Evolutionary conservation across 2,329 filamentous ascomycete genomes (phyloP), one percentile per base, ranked within the genome.

Genomic region (Hypoxylon sp.): DNA sequence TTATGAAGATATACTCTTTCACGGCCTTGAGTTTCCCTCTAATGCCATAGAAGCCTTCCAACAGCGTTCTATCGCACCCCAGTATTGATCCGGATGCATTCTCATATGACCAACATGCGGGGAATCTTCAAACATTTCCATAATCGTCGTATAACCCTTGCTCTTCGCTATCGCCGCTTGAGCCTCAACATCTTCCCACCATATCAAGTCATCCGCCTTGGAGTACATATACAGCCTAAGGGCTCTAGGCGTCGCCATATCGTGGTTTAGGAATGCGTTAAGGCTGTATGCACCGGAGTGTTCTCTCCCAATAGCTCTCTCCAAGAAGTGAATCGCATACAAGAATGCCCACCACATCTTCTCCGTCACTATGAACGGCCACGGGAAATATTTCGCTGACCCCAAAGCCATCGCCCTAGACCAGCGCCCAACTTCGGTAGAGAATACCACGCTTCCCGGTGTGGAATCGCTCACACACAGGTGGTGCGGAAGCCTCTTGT

Each of bases 21-120:
- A 38, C 11, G 11, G 34, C 34, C 6, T 38, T 13, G 36, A 21
- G 3, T 58, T 63, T 17, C 49, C 38, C 43, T 72, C 58, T 55
- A 67, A 65, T 28, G 65, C 66, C 58, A 74, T 53, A 2, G 73
- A 66, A 7, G 63, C 50, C 41, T 72, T 71, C 78, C 78, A 79
- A 21, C 72, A 72, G 2, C 62, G 60, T 25, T 70, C 52, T 32
- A 86, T 82, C 0, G 80, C 76, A 1, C 70, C 74, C 89, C 89
- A 91, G 73, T 91, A 91, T 74, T 84, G 80, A 32, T 82, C 82
- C 0, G 85, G 83, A 60, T 89, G 83, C 75, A 83, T 78, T 17
- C 85, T 80, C 79, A 91, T 85, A 73, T 91, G 88, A 1, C 86
- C 87, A 17, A 89, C 89, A 75, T 91, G 89, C 1, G 83, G 79